Evolutionary conservation across 192 early-diverging fungal species (phyloP), one percentile per base, ranked within the genome.

Genomic region (Mortierella alpina): DNA sequence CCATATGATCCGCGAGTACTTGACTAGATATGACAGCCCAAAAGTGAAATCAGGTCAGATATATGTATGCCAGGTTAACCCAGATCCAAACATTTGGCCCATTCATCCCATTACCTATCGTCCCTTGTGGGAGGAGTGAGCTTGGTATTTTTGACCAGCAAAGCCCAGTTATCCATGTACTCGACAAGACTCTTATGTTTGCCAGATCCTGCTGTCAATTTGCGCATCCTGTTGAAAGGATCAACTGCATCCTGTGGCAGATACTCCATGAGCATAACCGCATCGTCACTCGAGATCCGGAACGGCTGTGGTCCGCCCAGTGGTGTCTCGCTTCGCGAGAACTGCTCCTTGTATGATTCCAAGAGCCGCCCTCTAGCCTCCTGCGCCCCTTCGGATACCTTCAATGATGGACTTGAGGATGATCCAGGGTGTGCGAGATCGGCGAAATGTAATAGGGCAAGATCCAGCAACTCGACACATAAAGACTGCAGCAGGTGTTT

Each of bases 401-500:
- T 23, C 3, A 31, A 45, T 41, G 23, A 10, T 6, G 8, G 5
- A 3, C 52, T 23, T 13, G 45, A 8, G 0, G 50, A 10, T 17
- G 48, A 13, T 17, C 31, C 23, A 12, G 23, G 31, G 31, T 31
- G 3, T 31, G 31, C 57, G 4, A 67, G 11, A 6, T 7, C 18
- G 8, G 70, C 44, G 12, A 58, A 11, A 31, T 59, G 40, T 17
- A 80, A 44, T 2, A 63, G 6, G 0, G 18, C 17, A 2, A 62
- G 31, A 52, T 80, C 70, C 23, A 72, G 41, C 7, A 72, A 52
- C 22, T 72, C 70, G 6, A 68, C 56, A 46, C 68, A 80, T 54
- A 53, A 63, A 10, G 77, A 68, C 55, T 80, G 77, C 10, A 80
- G 65, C 7, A 80, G 51, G n/a, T 80, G 64, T 41, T 80, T 80